phyloP scores from a whole-genome alignment of 2,329 filamentous ascomycete genomes.

The Lecanosticta acicola region DNA sequence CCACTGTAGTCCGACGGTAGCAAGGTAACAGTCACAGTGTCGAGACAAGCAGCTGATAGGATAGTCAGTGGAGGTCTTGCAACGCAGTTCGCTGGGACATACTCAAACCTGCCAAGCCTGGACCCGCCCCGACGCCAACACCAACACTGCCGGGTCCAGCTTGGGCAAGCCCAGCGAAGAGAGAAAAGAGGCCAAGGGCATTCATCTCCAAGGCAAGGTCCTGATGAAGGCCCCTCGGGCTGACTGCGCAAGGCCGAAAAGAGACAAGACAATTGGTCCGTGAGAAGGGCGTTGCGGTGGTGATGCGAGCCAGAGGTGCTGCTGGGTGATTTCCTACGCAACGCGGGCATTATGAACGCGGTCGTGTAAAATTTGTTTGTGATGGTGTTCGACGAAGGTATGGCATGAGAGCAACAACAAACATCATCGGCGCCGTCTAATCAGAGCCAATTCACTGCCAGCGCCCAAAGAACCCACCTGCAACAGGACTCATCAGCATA shows the following conservation, averaged over 20 bases:
- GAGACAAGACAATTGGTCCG: constrained; percentile 4
- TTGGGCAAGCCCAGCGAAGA: constrained; percentile 6
- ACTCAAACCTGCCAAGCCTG: background rate
- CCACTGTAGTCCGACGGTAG: constrained; percentile 2
- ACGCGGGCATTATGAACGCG: constrained; percentile 23
- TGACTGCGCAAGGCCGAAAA: background rate
- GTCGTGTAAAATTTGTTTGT: constrained; percentile 20
- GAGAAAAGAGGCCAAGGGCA: background rate
- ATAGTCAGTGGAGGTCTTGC: background rate
- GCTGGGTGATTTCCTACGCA: constrained; percentile 24
- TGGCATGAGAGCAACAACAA: constrained; percentile 14
- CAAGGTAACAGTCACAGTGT: constrained; percentile 1
- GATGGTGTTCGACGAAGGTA: constrained; percentile 18
- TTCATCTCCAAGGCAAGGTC: background rate
- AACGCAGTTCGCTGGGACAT: background rate
- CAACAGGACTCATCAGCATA: too few relatives aligned
- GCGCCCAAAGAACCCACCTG: too few relatives aligned
- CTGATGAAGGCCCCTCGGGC: too few relatives aligned
- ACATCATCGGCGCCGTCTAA: constrained; percentile 4
- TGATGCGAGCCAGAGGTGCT: constrained; percentile 9
- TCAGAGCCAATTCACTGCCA: too few relatives aligned
- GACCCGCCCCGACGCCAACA: background rate
- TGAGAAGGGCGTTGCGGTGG: constrained; percentile 17
- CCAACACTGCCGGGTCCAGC: constrained; percentile 1
- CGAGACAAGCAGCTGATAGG: background rate